Evolutionary conservation across 306 rosid species (phyloP), one percentile per base, ranked within the genome.

Genomic region (Dryas drummondii): DNA sequence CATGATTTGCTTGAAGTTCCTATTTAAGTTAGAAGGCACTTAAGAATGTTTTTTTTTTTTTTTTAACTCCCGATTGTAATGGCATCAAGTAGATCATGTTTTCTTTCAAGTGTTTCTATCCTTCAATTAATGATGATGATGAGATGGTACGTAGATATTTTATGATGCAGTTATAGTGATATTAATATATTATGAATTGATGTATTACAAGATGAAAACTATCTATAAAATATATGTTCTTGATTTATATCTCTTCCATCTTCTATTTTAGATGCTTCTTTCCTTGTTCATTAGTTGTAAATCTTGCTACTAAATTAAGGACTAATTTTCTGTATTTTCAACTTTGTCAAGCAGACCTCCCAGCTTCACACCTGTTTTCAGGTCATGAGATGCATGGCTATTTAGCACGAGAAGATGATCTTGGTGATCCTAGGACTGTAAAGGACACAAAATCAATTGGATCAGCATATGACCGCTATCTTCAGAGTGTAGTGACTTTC

Each of bases 401-500:
- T 86, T 74, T 86, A 65, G 78, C 84, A 57, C 85, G 81, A 4
- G 88, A 84, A 63, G 91, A 89, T 76, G 94, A 93, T 66, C 82
- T 63, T 52, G 78, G 86, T 74, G 87, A 84, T 72, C 87, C 74
- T 65, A 82, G 68, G 84, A 50, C 72, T 57, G 52, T 88, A 45
- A 89, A 83, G 80, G 92, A 91, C 78, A 85, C 96, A 60, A 75
- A 85, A 75, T 47, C 93, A 50, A 82, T 91, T 68, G 93, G 91
- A 71, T 88, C 97, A 60, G 97, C 97, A 10, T 93, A 91, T 82
- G 98, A 93, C 56, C 93, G 91, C 76, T 93, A 91, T 87, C 98
- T 93, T 81, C 98, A 89, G 82, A 89, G 84, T 83, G 89, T 82
- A 82, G 98, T 93, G 91, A 81, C 79, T 42, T 44, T 48, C 66